Percentiles rank a stretch among this genome's conserved stretches.
Evolutionary conservation across 2,329 filamentous ascomycete species (phyloP).

Genomic region (Fusarium mexicanum): DNA sequence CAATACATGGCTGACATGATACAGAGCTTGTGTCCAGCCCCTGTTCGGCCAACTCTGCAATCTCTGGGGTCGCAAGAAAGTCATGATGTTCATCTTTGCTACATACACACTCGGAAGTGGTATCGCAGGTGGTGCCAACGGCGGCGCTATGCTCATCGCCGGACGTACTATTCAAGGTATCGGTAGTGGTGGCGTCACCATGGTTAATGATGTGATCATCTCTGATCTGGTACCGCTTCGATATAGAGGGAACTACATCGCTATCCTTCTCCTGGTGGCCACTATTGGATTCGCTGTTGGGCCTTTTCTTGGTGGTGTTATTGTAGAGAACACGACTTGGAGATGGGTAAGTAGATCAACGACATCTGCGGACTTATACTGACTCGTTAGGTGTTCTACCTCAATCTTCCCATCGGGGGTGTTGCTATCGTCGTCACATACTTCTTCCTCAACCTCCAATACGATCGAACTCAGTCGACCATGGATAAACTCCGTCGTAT

Average conservation of each 20-base stretch:
- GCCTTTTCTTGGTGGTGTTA: slow-evolving; percentile 46
- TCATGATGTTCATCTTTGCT: slow-evolving; percentile 52
- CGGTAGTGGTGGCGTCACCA: slow-evolving; percentile 40
- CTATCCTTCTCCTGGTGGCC: slow-evolving; percentile 46
- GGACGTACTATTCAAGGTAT: slow-evolving; percentile 55
- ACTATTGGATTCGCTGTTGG: slow-evolving; percentile 50
- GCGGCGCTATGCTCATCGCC: slow-evolving; percentile 55
- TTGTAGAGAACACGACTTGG: slow-evolving; percentile 49
- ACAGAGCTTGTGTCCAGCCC: slow-evolving; percentile 53
- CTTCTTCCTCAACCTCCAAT: slow-evolving; percentile 52
- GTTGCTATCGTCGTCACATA: slow-evolving; percentile 44
- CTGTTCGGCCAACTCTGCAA: slow-evolving; percentile 61
- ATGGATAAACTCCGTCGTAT: slow-evolving; percentile 48
- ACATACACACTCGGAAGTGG: slow-evolving; percentile 63
- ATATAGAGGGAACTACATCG: slow-evolving; percentile 56
- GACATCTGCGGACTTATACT: neutral
- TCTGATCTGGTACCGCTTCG: slow-evolving; percentile 61
- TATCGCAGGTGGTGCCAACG: slow-evolving; percentile 55
- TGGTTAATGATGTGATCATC: slow-evolving; percentile 48
- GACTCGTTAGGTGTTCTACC: slow-evolving; percentile 52
- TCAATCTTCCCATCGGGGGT: slow-evolving; percentile 54
- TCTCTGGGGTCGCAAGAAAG: slow-evolving; percentile 61
- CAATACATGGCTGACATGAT: neutral
- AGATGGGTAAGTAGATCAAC: slow-evolving; percentile 46
- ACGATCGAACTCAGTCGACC: slow-evolving; percentile 35